Base-by-base conservation (phyloP, 2,329 filamentous ascomycete species). In the Cercospora sojina region DNA sequence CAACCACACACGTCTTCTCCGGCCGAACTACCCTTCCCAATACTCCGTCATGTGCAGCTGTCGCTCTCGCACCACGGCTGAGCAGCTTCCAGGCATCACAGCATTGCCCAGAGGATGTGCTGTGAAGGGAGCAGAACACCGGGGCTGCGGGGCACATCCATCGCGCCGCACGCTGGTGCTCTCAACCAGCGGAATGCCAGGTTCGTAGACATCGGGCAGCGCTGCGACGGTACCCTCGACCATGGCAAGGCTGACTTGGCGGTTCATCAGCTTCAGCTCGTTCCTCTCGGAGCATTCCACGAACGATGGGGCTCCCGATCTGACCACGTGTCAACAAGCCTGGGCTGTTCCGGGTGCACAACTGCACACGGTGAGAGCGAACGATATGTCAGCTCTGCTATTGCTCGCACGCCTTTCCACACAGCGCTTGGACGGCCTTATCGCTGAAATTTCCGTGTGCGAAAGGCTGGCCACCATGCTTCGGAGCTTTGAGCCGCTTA, bases 371-470 rank as follows among this genome's bases (percentile, higher is more conserved):
- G 12, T 20, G 29, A 25, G 20, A 35, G 32, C 13, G 32, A 38
- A 25, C 56, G 43, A 59, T 59, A 41, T 59, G 56, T 59, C 56
- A n/a, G 38, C 56, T 59, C 56, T 41, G 56, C 32, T 59, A 59
- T 25, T 41, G 32, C 56, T 25, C 31, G 12, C 29, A 25, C 32
- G 16, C 32, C 31, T 53, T n/a, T n/a, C n/a, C 20, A 3, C 3
- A 16, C 47, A 27, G 47, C 9, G 47, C 47, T 23, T 16, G 47
- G 47, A 51, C 47, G 47, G 12, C 20, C 47, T 51, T 20, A 27
- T 51, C 47, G n/a, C 47, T 16, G 9, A 47, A 12, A 23, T 2
- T 20, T 20, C 18, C 41, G 16, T 51, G 12, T 27, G 13, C 23
- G 23, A n/a, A 23, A 27, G 13, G 12, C 47, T 27, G 56, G 56